A percentile compares a stretch with the other conserved stretches of the same genome.
These are phyloP conservation scores for Alnus glutinosa DNA, from an alignment of 306 rosid species.

Conservation along the genomic window DNA sequence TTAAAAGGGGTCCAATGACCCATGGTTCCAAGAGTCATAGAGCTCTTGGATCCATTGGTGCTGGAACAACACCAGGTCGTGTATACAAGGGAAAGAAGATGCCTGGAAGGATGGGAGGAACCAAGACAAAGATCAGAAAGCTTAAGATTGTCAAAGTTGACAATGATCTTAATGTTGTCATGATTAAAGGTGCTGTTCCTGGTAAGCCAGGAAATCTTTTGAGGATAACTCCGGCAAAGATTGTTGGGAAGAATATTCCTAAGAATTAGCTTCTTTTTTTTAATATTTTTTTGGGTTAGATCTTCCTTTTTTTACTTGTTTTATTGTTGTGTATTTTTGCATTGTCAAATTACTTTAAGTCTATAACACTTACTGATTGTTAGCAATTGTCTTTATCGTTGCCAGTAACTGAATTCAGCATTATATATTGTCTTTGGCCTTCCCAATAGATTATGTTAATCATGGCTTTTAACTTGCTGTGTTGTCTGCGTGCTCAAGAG, in stretches of 20 bases:
- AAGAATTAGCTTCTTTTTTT: constrained; percentile 42
- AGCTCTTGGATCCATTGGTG: constrained; percentile 89
- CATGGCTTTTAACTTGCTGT: too few relatives aligned
- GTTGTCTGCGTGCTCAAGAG: too few relatives aligned
- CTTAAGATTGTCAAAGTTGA: constrained; percentile 92
- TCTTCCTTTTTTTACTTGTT: too few relatives aligned
- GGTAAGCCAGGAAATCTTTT: constrained; percentile 97
- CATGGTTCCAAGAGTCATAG: constrained; percentile 99
- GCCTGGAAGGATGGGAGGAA: constrained; percentile 99
- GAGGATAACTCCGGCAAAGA: constrained; percentile 90
- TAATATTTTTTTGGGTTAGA: too few relatives aligned
- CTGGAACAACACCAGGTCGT: constrained; percentile 91
- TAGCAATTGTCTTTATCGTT: too few relatives aligned
- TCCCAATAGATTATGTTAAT: too few relatives aligned
- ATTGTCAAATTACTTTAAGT: too few relatives aligned
- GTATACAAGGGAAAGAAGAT: constrained; percentile 94
- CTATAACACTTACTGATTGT: too few relatives aligned
- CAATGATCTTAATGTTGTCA: constrained; percentile 75
- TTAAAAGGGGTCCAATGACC: constrained; percentile 82
- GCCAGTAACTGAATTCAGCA: too few relatives aligned
- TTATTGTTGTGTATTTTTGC: too few relatives aligned
- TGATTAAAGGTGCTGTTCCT: constrained; percentile 95
- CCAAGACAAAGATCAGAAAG: constrained; percentile 80
- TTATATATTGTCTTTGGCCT: too few relatives aligned
- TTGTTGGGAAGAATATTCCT: constrained; percentile 92